Percentiles rank a stretch among this genome's conserved stretches.
These are phyloP conservation scores for Thalia dealbata DNA, from an alignment of 176 grass and related monocot genomes.

Conservation along the genomic window DNA sequence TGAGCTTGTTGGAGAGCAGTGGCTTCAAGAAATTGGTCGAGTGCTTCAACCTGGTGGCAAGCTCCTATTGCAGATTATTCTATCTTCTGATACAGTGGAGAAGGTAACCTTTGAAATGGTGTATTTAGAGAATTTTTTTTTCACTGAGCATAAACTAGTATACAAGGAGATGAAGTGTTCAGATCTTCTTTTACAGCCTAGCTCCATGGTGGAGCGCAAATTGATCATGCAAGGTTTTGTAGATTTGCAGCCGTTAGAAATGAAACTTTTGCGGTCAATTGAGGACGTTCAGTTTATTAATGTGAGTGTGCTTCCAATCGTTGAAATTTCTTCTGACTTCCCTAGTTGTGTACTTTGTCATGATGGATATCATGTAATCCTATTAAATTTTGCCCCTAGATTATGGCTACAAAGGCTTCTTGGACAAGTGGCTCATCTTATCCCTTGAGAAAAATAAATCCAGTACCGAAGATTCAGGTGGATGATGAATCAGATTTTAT, in stretches of 20 bases:
- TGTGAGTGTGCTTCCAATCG: background rate
- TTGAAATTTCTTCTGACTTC: background rate
- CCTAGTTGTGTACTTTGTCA: background rate
- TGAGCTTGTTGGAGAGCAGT: slow-evolving; percentile 4
- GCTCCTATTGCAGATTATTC: background rate
- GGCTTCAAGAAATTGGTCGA: slow-evolving; percentile 2
- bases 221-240: slow-evolving; percentile 63
- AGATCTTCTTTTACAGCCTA: slow-evolving; percentile 27
- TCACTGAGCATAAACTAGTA: background rate
- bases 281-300: background rate
- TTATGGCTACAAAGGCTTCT: slow-evolving; percentile 77
- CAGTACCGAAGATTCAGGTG: slow-evolving; percentile 72
- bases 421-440: slow-evolving; percentile 86
- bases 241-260: slow-evolving; percentile 48
- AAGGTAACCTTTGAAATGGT: slow-evolving; percentile 2
- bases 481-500: slow-evolving; percentile 70
- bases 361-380: background rate
- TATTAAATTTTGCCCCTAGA: slow-evolving; percentile 20
- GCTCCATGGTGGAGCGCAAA: slow-evolving; percentile 50
- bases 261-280: slow-evolving; percentile 14
- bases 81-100: background rate
- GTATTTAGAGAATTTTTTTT: background rate
- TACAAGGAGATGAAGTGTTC: background rate
- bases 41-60: slow-evolving; percentile 8
- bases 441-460: slow-evolving; percentile 52